Conservation (phyloP, 176 grass and related monocot species). For the Triticum timopheevii region DNA sequence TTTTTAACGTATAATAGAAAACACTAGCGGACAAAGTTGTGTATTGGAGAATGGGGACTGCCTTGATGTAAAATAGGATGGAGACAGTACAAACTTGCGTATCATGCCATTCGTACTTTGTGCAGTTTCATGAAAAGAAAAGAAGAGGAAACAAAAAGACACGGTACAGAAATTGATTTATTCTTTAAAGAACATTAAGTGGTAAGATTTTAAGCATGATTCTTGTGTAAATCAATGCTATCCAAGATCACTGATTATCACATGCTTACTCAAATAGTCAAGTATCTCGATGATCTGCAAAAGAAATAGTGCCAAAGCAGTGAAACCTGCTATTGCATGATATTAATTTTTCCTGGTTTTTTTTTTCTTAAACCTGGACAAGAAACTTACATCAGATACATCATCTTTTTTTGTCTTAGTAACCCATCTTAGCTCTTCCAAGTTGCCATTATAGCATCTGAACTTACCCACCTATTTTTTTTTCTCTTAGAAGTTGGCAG, state of each 20-base stretch:
- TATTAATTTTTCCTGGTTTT: not conserved
- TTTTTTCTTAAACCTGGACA: not conserved
- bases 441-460: not conserved
- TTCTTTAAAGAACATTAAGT: not conserved
- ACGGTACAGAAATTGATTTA: not conserved
- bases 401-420: not conserved
- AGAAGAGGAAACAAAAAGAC: not conserved
- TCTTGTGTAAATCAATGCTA: not conserved
- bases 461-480: slow-evolving; percentile 11
- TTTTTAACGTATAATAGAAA: not conserved
- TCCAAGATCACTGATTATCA: not conserved
- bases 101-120: not conserved
- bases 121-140: slow-evolving; percentile 11
- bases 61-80: not conserved
- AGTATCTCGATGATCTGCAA: not conserved
- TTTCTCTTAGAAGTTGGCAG: slow-evolving; percentile 24
- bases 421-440: slow-evolving; percentile 1
- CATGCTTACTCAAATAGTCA: not conserved
- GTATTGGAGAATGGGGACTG: not conserved
- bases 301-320: not conserved
- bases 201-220: not conserved
- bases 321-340: not conserved
- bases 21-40: not conserved
- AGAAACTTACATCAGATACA: not conserved
- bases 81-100: not conserved